Percentiles rank a stretch among this genome's conserved stretches.
phyloP scores from a whole-genome alignment of 2,329 filamentous ascomycete genomes.

The Colletotrichum tabaci region DNA sequence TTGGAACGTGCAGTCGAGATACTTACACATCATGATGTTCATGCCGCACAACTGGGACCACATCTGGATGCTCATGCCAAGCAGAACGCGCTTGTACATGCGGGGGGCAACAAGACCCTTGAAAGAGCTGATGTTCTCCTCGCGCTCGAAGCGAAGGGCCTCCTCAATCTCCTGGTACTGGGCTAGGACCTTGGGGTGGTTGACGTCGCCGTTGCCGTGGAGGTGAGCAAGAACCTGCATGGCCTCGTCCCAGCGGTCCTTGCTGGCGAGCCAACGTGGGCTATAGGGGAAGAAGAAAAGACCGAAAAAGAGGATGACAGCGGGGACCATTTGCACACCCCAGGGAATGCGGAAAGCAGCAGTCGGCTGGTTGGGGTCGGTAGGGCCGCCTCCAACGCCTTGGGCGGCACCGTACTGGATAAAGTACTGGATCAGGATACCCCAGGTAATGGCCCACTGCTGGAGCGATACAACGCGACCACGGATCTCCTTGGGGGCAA shows the following conservation, averaged over 20 bases:
- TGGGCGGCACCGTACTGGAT: slow-evolving; percentile 75
- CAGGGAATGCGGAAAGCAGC: slow-evolving; percentile 74
- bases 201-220: slow-evolving; percentile 70
- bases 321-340: slow-evolving; percentile 72
- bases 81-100: slow-evolving; percentile 69
- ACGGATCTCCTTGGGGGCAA: slow-evolving; percentile 71
- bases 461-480: slow-evolving; percentile 74
- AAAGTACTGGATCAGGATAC: slow-evolving; percentile 77
- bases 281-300: slow-evolving; percentile 75
- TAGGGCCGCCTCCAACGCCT: slow-evolving; percentile 63
- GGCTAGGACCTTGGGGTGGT: slow-evolving; percentile 73
- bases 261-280: slow-evolving; percentile 79
- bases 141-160: slow-evolving; percentile 67
- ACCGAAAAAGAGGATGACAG: slow-evolving; percentile 66
- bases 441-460: slow-evolving; percentile 81
- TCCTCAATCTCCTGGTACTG: slow-evolving; percentile 75
- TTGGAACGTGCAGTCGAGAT: not conserved
- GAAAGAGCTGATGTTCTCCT: slow-evolving; percentile 65
- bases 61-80: slow-evolving; percentile 72
- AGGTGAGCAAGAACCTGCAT: slow-evolving; percentile 70
- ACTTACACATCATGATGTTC: slow-evolving; percentile 70
- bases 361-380: slow-evolving; percentile 65
- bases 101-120: slow-evolving; percentile 63
- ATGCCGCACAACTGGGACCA: slow-evolving; percentile 74
- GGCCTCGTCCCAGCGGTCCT: slow-evolving; percentile 78